These are phyloP conservation scores for Pestalotiopsis sp. DNA, from an alignment of 2,329 filamentous ascomycete genomes.

Conservation along the genomic window DNA sequence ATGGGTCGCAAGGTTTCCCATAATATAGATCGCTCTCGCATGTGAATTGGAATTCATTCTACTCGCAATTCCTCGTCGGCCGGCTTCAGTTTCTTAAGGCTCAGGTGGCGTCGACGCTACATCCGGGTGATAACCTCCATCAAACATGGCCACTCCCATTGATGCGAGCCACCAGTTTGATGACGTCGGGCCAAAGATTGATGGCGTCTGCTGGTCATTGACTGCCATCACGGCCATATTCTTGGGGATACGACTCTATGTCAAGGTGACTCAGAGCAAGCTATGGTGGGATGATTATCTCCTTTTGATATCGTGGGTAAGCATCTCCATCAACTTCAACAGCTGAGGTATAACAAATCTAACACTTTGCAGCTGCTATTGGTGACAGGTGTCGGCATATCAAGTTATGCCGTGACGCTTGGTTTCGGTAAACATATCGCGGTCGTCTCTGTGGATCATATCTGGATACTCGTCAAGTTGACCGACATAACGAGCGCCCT, in stretches of 20 bases:
- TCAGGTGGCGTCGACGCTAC: background rate
- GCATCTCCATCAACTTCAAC: background rate
- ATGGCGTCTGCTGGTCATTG: constrained; percentile 13
- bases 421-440: constrained; percentile 13
- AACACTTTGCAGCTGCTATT: background rate
- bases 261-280: background rate
- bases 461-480: background rate
- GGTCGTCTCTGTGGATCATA: background rate
- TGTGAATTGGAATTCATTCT: background rate
- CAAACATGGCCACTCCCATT: background rate
- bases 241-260: constrained; percentile 10
- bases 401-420: constrained; percentile 7
- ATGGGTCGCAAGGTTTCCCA: background rate
- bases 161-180: background rate
- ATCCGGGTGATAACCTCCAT: background rate
- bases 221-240: constrained; percentile 13
- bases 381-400: background rate
- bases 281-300: constrained; percentile 16
- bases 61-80: background rate
- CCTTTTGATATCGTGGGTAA: constrained; percentile 15
- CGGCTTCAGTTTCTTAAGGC: background rate
- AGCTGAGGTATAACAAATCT: background rate
- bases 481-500: constrained; percentile 7
- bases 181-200: constrained; percentile 9
- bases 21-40: background rate